Evolutionary conservation across 2,329 filamentous ascomycete species (phyloP).

Genomic region (Ramularia endophylla): DNA sequence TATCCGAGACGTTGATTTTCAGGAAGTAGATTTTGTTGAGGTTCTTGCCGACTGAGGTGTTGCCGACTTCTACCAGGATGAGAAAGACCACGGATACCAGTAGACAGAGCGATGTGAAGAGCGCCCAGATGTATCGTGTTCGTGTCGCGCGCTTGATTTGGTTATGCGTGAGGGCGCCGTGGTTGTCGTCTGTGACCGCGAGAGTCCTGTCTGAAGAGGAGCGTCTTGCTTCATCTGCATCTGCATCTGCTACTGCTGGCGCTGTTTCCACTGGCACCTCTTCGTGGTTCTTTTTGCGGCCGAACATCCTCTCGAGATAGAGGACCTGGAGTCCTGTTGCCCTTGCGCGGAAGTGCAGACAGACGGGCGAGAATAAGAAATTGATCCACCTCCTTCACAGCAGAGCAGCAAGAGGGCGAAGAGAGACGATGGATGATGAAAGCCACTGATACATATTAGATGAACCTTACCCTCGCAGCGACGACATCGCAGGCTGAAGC

Average conservation of each 20-base stretch:
- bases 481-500: no score
- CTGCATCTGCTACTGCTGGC: no score
- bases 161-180: constrained; percentile 17
- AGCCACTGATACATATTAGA: no score
- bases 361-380: no score
- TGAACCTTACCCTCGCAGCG: no score
- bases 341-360: no score
- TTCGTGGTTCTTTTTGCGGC: constrained; percentile 23
- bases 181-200: constrained; percentile 22
- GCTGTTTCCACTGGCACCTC: constrained; percentile 2
- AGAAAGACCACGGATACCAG: constrained; percentile 71
- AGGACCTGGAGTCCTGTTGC: no score
- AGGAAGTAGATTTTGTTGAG: constrained; percentile 75
- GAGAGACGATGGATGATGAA: no score
- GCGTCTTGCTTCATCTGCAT: constrained; percentile 8
- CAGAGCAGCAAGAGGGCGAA: no score
- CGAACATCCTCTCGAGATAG: constrained; percentile 25
- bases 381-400: no score
- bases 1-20: constrained; percentile 72
- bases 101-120: constrained; percentile 63
- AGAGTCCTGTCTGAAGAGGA: constrained; percentile 22
- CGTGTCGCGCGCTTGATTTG: constrained; percentile 45
- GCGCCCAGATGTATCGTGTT: constrained; percentile 55
- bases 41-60: constrained; percentile 55
- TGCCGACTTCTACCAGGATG: constrained; percentile 74